Base-by-base conservation (phyloP, 345 rosid genomes). In the Hypericum perforatum region DNA sequence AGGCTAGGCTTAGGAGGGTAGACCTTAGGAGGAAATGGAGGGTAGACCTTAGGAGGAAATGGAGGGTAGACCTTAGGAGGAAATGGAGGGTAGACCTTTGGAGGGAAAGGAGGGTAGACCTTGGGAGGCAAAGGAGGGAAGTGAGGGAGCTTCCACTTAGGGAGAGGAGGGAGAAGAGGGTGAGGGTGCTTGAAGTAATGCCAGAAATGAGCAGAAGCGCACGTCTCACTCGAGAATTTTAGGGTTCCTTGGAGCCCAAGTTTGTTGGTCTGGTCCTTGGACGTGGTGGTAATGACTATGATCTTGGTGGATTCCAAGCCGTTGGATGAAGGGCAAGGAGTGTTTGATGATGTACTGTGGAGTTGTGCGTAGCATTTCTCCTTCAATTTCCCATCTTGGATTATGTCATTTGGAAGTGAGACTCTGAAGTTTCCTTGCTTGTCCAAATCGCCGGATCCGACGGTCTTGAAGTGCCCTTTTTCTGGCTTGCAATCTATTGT, bases 351-450 rank as follows among this genome's bases (percentile, higher is more conserved):
- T 10, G 77, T 82, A 53, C 89, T 79, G 56, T 80, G 86, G 63
- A 90, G 89, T 63, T 80, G 94, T 8, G 95, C 97, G 36, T 86
- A 84, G 72, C 97, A 90, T 43, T 82, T 82, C 60, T 84, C 82
- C 65, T 70, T 77, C 37, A 90, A 45, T 16, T 74, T 62, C 5
- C 79, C 95, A 45, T 80, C 73, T 54, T 76, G 55, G 7, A 79
- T 71, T 45, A 84, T 47, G 16, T 77, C 81, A 29, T 32, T 49
- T 7, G 85, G 86, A 62, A 80, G 79, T 3, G 63, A 49, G 13
- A 84, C 84, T 15, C 16, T 68, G 68, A 90, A 90, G 51, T 73
- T 84, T 16, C 97, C 95, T 16, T 68, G 61, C 14, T 65, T 60
- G 11, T 84, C 91, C 3, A 90, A 76, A 67, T 76, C 68, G 0